Evolutionary conservation across 225 moss, liverwort and hornwort species (phyloP).

Genomic region (Rhytidiadelphus loreus): DNA sequence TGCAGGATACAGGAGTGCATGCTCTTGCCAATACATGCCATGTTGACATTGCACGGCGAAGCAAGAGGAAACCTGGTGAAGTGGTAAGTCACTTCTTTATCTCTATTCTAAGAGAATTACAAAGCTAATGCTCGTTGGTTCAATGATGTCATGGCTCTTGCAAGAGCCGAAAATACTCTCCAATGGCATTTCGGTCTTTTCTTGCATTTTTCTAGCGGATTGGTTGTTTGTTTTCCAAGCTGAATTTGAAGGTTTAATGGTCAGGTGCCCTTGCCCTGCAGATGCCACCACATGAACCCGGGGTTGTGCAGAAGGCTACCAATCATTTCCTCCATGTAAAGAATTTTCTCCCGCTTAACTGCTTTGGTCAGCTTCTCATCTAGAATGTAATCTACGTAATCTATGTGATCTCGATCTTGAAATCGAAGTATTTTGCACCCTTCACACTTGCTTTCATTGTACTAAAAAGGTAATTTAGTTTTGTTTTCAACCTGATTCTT

Average conservation of each 20-base stretch:
- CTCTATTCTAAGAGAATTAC: neutral
- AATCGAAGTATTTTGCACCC: neutral
- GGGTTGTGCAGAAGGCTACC: conserved; percentile 69
- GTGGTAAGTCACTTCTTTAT: conserved; percentile 19
- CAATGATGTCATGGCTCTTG: neutral
- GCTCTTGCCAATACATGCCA: conserved; percentile 91
- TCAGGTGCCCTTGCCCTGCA: conserved; percentile 14
- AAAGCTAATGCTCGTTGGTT: neutral
- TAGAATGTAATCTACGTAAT: neutral
- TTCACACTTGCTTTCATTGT: neutral
- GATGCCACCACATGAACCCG: conserved; percentile 73
- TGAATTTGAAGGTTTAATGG: neutral
- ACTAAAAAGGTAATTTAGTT: neutral
- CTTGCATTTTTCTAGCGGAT: neutral
- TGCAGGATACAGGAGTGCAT: conserved; percentile 91
- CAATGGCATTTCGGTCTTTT: neutral
- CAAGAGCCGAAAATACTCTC: neutral
- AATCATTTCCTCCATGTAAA: conserved; percentile 89
- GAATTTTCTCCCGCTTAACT: neutral
- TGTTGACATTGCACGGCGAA: conserved; percentile 73
- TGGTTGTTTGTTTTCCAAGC: neutral
- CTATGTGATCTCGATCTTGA: neutral
- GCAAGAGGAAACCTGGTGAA: conserved; percentile 90
- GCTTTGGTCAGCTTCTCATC: neutral
- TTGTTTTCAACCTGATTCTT: neutral